These are phyloP conservation scores for Keithomyces neogunnii DNA, from an alignment of 2,329 filamentous ascomycete species.

Conservation along the genomic window DNA sequence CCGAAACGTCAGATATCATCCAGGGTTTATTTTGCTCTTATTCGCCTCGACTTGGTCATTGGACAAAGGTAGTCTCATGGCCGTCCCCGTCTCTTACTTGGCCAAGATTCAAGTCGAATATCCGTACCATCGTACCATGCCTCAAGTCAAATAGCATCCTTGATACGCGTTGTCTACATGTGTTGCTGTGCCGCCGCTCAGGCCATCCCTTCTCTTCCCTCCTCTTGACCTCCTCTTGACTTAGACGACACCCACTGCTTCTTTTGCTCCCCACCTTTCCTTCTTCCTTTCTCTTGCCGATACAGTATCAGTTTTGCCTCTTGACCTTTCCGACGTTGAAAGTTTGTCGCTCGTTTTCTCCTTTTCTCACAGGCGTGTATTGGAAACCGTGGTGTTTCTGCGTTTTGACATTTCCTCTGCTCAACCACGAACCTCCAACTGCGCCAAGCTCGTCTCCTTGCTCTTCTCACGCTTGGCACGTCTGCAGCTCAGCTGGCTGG, in stretches of 20 bases:
- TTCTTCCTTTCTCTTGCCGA: neutral
- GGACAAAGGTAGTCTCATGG: no score
- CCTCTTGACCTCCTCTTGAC: no score
- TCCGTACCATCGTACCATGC: no score
- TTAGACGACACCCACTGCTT: neutral
- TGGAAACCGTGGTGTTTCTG: neutral
- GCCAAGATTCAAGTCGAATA: no score
- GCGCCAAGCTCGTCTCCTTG: neutral
- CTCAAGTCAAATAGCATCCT: no score
- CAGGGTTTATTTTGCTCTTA: no score
- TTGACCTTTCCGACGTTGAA: neutral
- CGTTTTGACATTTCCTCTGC: neutral
- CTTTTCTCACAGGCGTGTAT: neutral
- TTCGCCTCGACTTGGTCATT: no score
- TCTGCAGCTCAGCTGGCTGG: no score
- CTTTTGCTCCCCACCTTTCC: neutral
- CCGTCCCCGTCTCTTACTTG: neutral
- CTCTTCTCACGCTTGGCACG: no score
- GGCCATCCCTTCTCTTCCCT: neutral
- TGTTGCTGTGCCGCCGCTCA: neutral
- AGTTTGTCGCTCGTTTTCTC: neutral
- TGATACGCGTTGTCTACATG: no score
- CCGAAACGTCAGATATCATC: no score
- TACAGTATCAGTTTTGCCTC: neutral
- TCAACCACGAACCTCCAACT: neutral